Evolutionary conservation across 2,329 filamentous ascomycete genomes (phyloP), one percentile per base, ranked within the genome.

Genomic region (Neonectria sp.): DNA sequence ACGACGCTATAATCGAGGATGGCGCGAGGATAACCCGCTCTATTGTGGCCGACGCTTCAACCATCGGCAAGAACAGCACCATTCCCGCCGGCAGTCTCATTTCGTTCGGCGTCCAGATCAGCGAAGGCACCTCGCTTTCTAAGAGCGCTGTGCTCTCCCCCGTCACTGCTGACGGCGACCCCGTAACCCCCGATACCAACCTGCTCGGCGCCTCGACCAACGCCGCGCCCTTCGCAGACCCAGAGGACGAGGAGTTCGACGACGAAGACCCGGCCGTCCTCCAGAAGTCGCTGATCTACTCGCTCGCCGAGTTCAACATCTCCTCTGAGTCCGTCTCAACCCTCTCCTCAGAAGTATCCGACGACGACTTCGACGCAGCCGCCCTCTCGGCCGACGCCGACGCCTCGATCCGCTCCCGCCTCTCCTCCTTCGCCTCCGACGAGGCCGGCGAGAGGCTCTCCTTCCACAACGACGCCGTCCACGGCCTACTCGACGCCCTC

Each of bases 391-490:
- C 77, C 75, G 71, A 78, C 76, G 77, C 65, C 63, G 77, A 57
- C 70, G 78, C 67, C 70, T 82, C 73, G 75, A 92, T 91, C 1
- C 86, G 89, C 66, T 91, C 90, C 0, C 88, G 91, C 62, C 87
- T 90, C 43, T 91, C 89, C 31, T 94, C 91, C 52, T 94, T 95
- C 76, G 88, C 92, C 46, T 95, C 92, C 0, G 89, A 93, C 52
- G 88, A 91, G 72, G 93, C 92, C 1, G 89, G 90, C 17, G 82
- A 81, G 65, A 82, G 79, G 69, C 72, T 80, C 35, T 81, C 84
- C 65, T 98, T 98, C 86, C 93, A 97, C 79, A 87, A 92, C 68
- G 95, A 98, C 76, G 95, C 95, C 29, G 93, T 95, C 3, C 87
- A 91, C 71, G 95, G 94, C 68, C 88, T 98, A n/a, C 88, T 95